Conservation (phyloP, 768 basidiomycete genomes). For the Royoungia palumana region DNA sequence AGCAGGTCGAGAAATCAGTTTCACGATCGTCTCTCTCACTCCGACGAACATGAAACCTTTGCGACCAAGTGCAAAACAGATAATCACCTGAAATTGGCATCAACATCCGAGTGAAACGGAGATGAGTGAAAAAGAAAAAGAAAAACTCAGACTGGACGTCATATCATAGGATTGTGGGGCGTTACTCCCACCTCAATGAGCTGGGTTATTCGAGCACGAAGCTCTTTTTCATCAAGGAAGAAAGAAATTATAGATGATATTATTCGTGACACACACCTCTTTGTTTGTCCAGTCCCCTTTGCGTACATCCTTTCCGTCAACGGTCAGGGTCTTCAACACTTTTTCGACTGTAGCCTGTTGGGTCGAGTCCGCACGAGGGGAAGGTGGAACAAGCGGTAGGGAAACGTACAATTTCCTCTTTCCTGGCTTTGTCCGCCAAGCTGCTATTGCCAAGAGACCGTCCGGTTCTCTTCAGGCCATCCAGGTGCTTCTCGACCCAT, state of each 20-base stretch:
- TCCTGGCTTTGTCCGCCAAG: conserved; percentile 91
- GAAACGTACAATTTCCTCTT: conserved; percentile 84
- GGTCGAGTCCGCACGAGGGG: conserved; percentile 13
- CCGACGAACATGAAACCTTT: conserved; percentile 72
- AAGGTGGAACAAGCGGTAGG: not conserved
- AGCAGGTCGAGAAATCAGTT: not conserved
- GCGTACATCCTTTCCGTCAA: conserved; percentile 84
- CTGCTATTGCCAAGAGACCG: conserved; percentile 69
- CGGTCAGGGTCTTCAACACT: conserved; percentile 71
- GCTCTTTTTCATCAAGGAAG: conserved; percentile 73
- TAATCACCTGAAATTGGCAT: conserved; percentile 23
- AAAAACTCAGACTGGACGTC: conserved; percentile 41
- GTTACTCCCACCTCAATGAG: conserved; percentile 95
- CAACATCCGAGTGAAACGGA: not conserved
- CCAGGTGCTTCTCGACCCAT: conserved; percentile 93
- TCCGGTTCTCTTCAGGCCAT: conserved; percentile 68
- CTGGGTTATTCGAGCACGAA: conserved; percentile 84
- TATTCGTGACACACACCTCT: conserved; percentile 61
- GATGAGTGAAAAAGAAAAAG: conserved; percentile 1
- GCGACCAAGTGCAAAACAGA: conserved; percentile 40
- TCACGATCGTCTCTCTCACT: conserved; percentile 68
- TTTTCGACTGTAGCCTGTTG: conserved; percentile 80
- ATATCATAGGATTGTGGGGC: conserved; percentile 77
- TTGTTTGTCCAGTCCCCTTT: conserved; percentile 95
- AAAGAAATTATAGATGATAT: conserved; percentile 3